These are phyloP conservation scores for Chlorella sorokiniana DNA, from an alignment of 139 green algal species.

Conservation along the genomic window DNA sequence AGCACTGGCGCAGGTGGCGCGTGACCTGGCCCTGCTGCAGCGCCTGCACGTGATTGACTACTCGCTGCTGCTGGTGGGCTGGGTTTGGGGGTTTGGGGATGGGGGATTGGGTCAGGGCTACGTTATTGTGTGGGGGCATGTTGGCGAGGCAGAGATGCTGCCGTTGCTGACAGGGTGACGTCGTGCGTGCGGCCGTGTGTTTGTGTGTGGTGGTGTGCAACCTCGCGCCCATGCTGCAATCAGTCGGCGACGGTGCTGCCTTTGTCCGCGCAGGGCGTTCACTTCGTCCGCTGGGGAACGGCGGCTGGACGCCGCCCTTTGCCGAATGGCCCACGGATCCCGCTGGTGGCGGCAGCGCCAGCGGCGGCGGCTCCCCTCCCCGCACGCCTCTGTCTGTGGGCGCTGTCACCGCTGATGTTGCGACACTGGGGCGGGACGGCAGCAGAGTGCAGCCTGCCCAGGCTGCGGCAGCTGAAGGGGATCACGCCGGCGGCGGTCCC, in stretches of 20 bases:
- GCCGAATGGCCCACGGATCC: constrained; percentile 13
- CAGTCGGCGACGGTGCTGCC: neutral
- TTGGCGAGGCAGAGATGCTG: no score
- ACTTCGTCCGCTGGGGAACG: constrained; percentile 47
- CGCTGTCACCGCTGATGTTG: neutral
- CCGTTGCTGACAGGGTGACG: no score
- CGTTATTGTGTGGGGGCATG: neutral
- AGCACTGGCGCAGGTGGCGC: constrained; percentile 60
- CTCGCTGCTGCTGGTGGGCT: constrained; percentile 69
- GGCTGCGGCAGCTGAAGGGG: neutral
- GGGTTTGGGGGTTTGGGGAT: neutral
- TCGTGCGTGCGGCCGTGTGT: no score
- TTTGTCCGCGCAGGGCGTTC: neutral
- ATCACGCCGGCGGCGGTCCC: no score
- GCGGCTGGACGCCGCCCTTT: constrained; percentile 40
- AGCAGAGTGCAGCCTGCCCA: neutral
- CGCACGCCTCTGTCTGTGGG: no score
- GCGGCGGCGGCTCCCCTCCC: no score
- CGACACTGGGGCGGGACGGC: neutral
- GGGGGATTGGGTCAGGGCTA: neutral
- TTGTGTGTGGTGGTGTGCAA: no score
- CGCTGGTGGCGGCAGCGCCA: neutral
- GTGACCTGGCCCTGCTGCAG: constrained; percentile 67
- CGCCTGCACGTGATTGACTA: constrained; percentile 81
- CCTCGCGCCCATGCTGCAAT: neutral